These are phyloP conservation scores for Rosa chinensis DNA, from an alignment of 306 rosid species.

Conservation along the genomic window DNA sequence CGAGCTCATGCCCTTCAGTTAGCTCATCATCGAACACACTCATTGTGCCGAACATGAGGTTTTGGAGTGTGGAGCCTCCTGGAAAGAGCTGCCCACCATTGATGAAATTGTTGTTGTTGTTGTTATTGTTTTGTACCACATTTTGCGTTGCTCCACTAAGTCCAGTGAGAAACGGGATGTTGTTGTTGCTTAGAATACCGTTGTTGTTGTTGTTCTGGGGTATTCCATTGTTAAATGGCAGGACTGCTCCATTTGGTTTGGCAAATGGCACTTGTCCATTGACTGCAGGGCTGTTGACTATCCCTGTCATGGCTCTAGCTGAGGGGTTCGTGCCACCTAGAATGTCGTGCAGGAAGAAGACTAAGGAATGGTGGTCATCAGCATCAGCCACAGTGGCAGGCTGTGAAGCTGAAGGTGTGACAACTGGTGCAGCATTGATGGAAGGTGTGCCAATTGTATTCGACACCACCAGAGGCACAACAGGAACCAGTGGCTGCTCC, in stretches of 20 bases:
- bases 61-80: conserved; percentile 62
- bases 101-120: conserved; percentile 31
- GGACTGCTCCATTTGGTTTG: conserved; percentile 83
- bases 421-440: conserved; percentile 27
- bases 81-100: conserved; percentile 50
- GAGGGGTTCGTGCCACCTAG: conserved; percentile 78
- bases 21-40: conserved; percentile 77
- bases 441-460: conserved; percentile 16
- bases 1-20: conserved; percentile 67
- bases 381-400: conserved; percentile 19
- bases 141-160: conserved; percentile 50
- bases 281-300: conserved; percentile 63
- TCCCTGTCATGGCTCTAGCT: conserved; percentile 67
- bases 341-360: conserved; percentile 83
- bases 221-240: conserved; percentile 53
- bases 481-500: conserved; percentile 14
- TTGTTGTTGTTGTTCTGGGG: conserved; percentile 65
- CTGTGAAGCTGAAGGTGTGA: conserved; percentile 18
- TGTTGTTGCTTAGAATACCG: conserved; percentile 70
- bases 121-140: conserved; percentile 47
- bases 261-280: conserved; percentile 81
- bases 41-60: conserved; percentile 76
- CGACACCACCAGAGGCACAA: conserved; percentile 11
- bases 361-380: conserved; percentile 32
- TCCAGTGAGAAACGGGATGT: conserved; percentile 82